Evolutionary conservation across 225 moss, liverwort and hornwort genomes (phyloP).

Genomic region (Marchantia paleacea): DNA sequence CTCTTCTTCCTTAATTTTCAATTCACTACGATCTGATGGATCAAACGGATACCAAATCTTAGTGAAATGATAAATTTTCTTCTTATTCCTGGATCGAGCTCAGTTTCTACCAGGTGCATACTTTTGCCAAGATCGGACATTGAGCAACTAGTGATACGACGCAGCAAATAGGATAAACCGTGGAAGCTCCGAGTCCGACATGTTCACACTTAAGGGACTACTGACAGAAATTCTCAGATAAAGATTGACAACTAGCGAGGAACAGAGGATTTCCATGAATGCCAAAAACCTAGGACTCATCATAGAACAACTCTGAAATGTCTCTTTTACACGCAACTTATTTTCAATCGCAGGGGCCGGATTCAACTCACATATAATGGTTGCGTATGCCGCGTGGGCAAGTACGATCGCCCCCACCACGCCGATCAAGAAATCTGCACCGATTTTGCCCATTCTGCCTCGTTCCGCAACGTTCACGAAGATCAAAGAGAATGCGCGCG

Average conservation of each 20-base stretch:
- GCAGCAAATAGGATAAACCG: neutral
- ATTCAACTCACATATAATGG: conserved; percentile 55
- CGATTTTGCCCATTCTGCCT: conserved; percentile 32
- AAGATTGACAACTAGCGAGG: neutral
- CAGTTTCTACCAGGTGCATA: neutral
- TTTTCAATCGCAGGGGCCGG: neutral
- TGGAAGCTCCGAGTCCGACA: neutral
- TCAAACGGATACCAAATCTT: neutral
- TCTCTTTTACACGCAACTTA: neutral
- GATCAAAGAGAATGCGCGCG: no score
- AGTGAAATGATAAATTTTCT: neutral
- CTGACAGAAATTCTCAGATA: neutral
- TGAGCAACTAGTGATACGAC: neutral
- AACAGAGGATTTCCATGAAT: neutral
- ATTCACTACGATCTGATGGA: conserved; percentile 56
- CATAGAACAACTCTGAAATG: neutral
- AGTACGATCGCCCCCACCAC: conserved; percentile 56
- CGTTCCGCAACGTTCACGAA: neutral
- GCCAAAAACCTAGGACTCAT: neutral
- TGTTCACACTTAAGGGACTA: no score
- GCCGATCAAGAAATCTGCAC: conserved; percentile 57
- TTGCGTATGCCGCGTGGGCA: conserved; percentile 62
- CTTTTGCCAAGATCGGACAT: neutral
- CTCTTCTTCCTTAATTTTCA: conserved; percentile 88
- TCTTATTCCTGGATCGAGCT: neutral